Conservation (phyloP, 768 basidiomycete genomes). For the Chalciporus pseudorubinellus region DNA sequence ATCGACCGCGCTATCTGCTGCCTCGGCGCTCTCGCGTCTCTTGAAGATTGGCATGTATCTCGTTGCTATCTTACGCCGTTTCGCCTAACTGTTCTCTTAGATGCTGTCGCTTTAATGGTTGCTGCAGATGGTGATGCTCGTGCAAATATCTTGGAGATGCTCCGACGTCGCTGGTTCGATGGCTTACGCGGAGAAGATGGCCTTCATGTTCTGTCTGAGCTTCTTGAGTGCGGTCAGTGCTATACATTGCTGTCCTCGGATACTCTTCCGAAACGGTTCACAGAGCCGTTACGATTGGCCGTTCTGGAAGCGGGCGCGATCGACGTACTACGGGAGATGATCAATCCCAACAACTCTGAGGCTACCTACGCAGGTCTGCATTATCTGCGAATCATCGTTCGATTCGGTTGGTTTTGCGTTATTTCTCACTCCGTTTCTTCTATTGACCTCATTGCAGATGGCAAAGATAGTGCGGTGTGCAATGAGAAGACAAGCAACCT, state of each 20-base stretch:
- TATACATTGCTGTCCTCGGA: too few relatives aligned
- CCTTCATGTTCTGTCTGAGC: constrained; percentile 13
- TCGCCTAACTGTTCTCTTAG: constrained; percentile 5
- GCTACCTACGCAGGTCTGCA: constrained; percentile 19
- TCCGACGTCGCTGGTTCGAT: constrained; percentile 29
- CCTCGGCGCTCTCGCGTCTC: constrained; percentile 15
- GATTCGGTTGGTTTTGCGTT: constrained; percentile 13
- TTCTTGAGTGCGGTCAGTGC: constrained; percentile 23
- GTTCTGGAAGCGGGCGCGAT: constrained; percentile 17
- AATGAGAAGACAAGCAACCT: constrained; percentile 3
- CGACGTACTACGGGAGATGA: constrained; percentile 14
- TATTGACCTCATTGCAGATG: constrained; percentile 2
- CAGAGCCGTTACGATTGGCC: constrained; percentile 16
- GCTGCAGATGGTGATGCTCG: constrained; percentile 5
- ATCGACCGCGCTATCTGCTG: constrained; percentile 20
- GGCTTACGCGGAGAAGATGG: constrained; percentile 27
- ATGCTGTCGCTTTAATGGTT: constrained; percentile 13
- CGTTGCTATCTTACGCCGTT: not conserved
- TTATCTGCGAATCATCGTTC: constrained; percentile 20
- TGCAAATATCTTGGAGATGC: constrained; percentile 17
- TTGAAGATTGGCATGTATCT: constrained; percentile 17
- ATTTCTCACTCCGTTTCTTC: not conserved
- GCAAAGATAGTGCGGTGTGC: not conserved
- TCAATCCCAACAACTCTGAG: constrained; percentile 6
- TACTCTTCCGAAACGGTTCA: not conserved